Base-by-base conservation (phyloP, 129 eudicot species). In the Silybum marianum region DNA sequence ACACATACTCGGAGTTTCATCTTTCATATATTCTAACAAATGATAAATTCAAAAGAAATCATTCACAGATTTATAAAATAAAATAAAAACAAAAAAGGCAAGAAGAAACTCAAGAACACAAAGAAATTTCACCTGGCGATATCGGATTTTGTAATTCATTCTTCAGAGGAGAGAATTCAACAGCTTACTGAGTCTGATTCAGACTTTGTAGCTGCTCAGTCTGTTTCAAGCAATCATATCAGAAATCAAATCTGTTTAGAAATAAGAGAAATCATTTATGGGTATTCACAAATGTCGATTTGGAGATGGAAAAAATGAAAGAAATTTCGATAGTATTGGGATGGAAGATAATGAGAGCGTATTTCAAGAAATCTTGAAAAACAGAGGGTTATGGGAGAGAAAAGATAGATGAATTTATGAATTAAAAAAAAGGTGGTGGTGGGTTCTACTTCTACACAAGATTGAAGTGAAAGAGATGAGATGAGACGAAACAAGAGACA, bases 351-450 rank as follows among this genome's bases (percentile, higher is more conserved):
- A 23, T 1, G 76, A 75, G 34, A 24, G 6, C 36, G 70, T 25
- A 8, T 76, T 82, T 82, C 85, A 75, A 82, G 62, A 81, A 81
- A 81, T 66, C 75, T 74, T 82, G 69, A 32, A 73, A 81, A 73
- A 81, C 39, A 81, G 68, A 21, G 80, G 48, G 68, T 40, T 73
- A 66, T 40, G 79, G 84, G 75, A 74, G 79, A 74, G 77, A 74
- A 36, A 69, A 46, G 24, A 40, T 65, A 44, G 44, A 42, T 40
- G 40, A 24, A 4, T 62, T 19, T 21, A 62, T 62, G 26, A 62
- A 62, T 62, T 62, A 7, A n/a, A 19, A 22, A 22, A 19, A 19
- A 30, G 5, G 14, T 2, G 13, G 40, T 70, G 83, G 71, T 79
- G 83, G 77, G 83, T 51, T 79, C 76, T 78, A 78, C 75, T 32